A percentile compares a stretch with the other conserved stretches of the same genome.
Conservation (phyloP, 768 basidiomycete species). For the Pilatotrama ljubarskyi region DNA sequence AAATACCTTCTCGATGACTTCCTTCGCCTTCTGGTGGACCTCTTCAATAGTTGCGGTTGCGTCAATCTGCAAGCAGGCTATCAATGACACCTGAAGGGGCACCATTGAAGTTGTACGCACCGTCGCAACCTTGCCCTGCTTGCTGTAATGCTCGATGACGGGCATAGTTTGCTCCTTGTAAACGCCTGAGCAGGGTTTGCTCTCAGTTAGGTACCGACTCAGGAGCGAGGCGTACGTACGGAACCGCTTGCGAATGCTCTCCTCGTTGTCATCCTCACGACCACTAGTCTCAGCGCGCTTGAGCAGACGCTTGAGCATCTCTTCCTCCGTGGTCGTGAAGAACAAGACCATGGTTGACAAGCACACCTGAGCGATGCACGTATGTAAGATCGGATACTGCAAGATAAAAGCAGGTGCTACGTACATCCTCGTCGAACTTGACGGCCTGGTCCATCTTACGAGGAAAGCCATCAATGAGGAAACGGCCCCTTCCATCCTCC, state of each 20-base stretch:
- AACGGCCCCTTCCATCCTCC: conserved; percentile 74
- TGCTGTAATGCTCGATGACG: conserved; percentile 81
- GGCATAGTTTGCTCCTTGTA: conserved; percentile 91
- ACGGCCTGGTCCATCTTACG: conserved; percentile 98
- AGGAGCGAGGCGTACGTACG: conserved; percentile 45
- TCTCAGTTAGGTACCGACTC: too few relatives aligned
- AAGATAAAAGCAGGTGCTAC: conserved; percentile 21
- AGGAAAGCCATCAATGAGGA: conserved; percentile 97
- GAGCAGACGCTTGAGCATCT: conserved; percentile 83
- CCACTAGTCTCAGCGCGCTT: conserved; percentile 93
- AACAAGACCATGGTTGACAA: conserved; percentile 77
- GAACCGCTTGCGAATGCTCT: conserved; percentile 97
- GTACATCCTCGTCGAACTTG: conserved; percentile 84
- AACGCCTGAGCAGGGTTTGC: conserved; percentile 54
- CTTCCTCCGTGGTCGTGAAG: conserved; percentile 83
- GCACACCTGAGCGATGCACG: conserved; percentile 60
- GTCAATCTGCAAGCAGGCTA: conserved; percentile 52
- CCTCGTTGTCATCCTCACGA: conserved; percentile 92
- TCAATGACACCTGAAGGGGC: not conserved
- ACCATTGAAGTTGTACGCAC: conserved; percentile 43
- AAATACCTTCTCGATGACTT: conserved; percentile 53
- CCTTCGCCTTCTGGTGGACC: conserved; percentile 63
- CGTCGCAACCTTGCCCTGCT: conserved; percentile 71
- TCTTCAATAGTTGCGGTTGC: conserved; percentile 66
- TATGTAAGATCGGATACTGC: not conserved